Evolutionary conservation across 2,329 filamentous ascomycete species (phyloP), one percentile per base, ranked within the genome.

Genomic region (Fusarium torulosum): DNA sequence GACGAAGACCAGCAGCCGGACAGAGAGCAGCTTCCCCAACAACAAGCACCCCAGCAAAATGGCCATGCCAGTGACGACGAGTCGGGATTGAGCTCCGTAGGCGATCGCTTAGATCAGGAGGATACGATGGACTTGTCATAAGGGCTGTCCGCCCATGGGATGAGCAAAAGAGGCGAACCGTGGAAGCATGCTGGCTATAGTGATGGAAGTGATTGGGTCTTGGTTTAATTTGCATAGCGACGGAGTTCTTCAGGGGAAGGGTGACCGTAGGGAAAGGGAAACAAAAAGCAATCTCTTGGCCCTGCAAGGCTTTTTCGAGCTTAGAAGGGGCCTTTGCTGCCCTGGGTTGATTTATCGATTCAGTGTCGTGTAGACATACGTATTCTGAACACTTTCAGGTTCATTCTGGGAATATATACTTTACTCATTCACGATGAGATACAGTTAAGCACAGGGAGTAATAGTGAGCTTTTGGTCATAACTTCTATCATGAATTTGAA

Each of bases 51-150:
- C 14, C 70, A 70, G 35, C 63, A 70, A 11, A 74, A 75, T 42
- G 73, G 73, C 10, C 65, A 70, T 49, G 29, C 64, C 6, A 72
- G 63, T 35, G 71, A 75, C 82, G 31, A 80, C 79, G 19, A 88
- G 63, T 88, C 86, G 4, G 85, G 84, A 2, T 77, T 88, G 10
- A 88, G 86, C 66, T 88, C 86, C 5, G 79, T 88, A 3, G 84
- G 82, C 4, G 85, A 86, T 61, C 74, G 78, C 46, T 73, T 80
- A 33, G 79, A 81, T 49, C 79, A 77, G 35, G 78, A 76, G 37
- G 80, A 81, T 21, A 81, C 80, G 25, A 85, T 86, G 82, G 82
- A 85, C 53, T 66, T 83, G 65, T 79, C 76, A 45, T 81, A 25
- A 38, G 14, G n/a, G 19, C 19, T 27, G 20, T 41, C 14, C 20